These are phyloP conservation scores for Royoungia palumana DNA, from an alignment of 768 basidiomycete genomes.

Conservation along the genomic window DNA sequence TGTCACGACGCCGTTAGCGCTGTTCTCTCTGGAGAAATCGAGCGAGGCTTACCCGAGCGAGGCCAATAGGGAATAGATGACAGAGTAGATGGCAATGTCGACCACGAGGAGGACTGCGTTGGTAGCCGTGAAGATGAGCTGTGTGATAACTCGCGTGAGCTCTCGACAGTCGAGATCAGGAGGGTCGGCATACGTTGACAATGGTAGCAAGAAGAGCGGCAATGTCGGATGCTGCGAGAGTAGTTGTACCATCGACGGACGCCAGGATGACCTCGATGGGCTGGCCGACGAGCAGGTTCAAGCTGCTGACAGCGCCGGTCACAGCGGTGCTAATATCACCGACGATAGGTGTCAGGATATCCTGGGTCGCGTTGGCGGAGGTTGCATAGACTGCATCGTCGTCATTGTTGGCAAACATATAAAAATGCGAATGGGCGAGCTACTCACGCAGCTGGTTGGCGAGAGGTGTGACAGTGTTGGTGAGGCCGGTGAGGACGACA, in stretches of 20 bases:
- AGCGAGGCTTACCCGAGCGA: conserved; percentile 4
- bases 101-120: conserved; percentile 9
- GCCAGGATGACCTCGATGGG: not conserved
- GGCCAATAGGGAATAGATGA: not conserved
- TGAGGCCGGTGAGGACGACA: conserved; percentile 4
- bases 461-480: conserved; percentile 1
- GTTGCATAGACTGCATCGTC: conserved; percentile 9
- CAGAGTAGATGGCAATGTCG: not conserved
- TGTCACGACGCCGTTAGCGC: not conserved
- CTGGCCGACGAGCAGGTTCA: conserved; percentile 8
- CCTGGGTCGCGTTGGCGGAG: conserved; percentile 11
- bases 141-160: not conserved
- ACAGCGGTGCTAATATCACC: conserved; percentile 5
- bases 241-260: conserved; percentile 3
- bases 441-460: conserved; percentile 11
- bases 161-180: not conserved
- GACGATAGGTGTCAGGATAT: conserved; percentile 3
- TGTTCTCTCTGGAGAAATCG: not conserved
- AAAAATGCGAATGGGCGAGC: not conserved
- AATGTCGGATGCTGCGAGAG: conserved; percentile 1
- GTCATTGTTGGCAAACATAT: not conserved
- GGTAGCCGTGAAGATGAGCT: conserved; percentile 9
- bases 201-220: conserved; percentile 1
- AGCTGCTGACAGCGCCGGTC: not conserved
- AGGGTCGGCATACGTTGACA: conserved; percentile 3